Evolutionary conservation across 768 basidiomycete genomes (phyloP), one percentile per base, ranked within the genome.

Genomic region (Daedalea quercina): DNA sequence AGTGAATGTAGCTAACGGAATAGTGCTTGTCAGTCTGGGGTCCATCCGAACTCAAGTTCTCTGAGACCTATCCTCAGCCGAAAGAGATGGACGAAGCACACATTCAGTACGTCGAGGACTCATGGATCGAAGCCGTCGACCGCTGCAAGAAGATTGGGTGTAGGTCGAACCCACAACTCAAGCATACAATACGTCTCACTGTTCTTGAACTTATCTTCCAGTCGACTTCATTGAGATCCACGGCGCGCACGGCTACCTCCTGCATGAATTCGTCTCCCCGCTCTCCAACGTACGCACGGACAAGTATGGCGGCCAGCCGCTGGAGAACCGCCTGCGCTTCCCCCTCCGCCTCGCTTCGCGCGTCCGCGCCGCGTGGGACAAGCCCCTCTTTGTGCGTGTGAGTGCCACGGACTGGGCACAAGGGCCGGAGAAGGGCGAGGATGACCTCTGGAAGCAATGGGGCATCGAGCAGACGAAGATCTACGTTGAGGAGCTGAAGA

Each of bases 171-270:
- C 23, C 23, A 53, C 34, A 15, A 6, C 28, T 4, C 28, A 31
- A 11, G 28, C 28, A 31, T 11, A 11, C n/a, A 34, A 15, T 7
- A 35, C 19, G 37, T n/a, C 15, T 12, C 33, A 33, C 28, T 11
- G 11, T 15, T 49, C 34, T 12, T 13, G 4, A 12, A 11, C 47
- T 8, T 19, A 22, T 20, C 37, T 20, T 13, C 4, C 60, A 83
- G 82, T 80, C 59, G 82, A 86, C 62, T 82, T 84, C 62, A 81
- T 87, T 35, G 85, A 90, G 64, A 59, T 90, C 17, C 87, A 90
- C 62, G 78, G 67, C 8, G 87, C 87, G 2, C 87, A 90, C 62
- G 86, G 80, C 26, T 85, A 85, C 62, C 76, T 87, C n/a, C 28
- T 84, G 1, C 78, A 82, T 64, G 63, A 71, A 19, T 93, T 91